phyloP scores from a whole-genome alignment of 768 basidiomycete genomes.

The Artomyces pyxidatus region DNA sequence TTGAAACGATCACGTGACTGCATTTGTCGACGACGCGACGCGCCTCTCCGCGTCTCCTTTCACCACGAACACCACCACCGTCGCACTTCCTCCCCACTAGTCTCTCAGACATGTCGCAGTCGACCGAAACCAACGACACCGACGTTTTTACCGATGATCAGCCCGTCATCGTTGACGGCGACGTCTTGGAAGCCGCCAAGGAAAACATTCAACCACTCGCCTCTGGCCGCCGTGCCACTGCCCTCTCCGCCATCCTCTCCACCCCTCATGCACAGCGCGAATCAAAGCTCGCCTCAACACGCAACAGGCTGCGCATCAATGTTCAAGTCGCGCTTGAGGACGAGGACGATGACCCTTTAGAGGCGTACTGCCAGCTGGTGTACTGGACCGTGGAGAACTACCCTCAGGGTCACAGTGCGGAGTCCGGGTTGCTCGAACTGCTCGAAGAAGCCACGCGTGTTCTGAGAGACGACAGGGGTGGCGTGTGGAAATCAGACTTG shows the following conservation, averaged over 20 bases:
- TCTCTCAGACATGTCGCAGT: too few species aligned
- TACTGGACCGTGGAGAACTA: constrained; percentile 93
- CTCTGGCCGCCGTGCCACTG: constrained; percentile 69
- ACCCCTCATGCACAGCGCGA: constrained; percentile 77
- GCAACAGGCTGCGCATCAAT: constrained; percentile 62
- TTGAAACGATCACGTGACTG: too few species aligned
- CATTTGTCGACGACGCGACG: too few species aligned
- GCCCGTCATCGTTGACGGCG: constrained; percentile 62
- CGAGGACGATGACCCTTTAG: constrained; percentile 76
- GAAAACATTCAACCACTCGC: constrained; percentile 84
- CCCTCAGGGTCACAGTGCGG: constrained; percentile 83
- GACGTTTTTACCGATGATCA: constrained; percentile 34
- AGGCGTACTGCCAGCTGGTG: constrained; percentile 80
- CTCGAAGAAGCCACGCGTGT: constrained; percentile 87
- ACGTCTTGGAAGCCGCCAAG: constrained; percentile 75
- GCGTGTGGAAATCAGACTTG: constrained; percentile 69
- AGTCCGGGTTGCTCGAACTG: constrained; percentile 86
- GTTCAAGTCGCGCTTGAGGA: constrained; percentile 60
- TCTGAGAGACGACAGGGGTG: constrained; percentile 68
- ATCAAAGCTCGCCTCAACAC: constrained; percentile 53
- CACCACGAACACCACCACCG: too few species aligned
- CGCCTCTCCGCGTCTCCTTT: too few species aligned
- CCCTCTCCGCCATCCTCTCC: constrained; percentile 63
- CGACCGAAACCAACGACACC: too few species aligned
- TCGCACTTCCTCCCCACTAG: too few species aligned